Evolutionary conservation across 2,329 filamentous ascomycete genomes (phyloP), one percentile per base, ranked within the genome.

Genomic region (Aspergillus melleus): DNA sequence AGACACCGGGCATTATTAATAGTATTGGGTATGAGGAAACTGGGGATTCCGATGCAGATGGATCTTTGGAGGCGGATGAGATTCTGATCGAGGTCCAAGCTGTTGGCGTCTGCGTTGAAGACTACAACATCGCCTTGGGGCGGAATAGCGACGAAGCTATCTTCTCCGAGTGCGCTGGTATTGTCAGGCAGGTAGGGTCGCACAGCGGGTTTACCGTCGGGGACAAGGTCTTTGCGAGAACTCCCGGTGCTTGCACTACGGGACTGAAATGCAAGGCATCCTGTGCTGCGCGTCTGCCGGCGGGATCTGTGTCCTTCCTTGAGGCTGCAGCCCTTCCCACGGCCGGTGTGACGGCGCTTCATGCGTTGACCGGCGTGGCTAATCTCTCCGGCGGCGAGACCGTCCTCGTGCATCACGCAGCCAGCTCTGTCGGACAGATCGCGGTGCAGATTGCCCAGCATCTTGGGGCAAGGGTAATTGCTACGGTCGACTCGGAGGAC

Each of bases 371-470:
- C 49, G 64, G 68, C n/a, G 52, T 70, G 4, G 68, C 64, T 3
- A 60, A 59, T 1, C 54, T 72, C 1, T 57, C 61, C 26, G 14
- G 54, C 3, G 65, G 60, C 10, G 68, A 72, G 55, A 59, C 52
- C 3, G 47, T 71, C 20, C 59, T 72, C 2, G 68, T 72, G 10
- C 70, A 72, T 20, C 64, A 68, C 10, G 69, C 62, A 29, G 67
- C 70, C 4, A 69, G 70, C 49, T 68, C 66, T 59, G 64, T 70
- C 12, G 70, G 70, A 12, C 70, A 72, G 53, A 64, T 66, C 5
- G 69, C 68, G 0, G 69, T 72, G 36, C 64, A 67, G 59, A 26
- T 72, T 1, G 68, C 67, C 0, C 65, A 71, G 51, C 59, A 61
- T 14, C 57, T 67, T 4, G 65, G 64, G 2, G 69, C 66, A 1